Evolutionary conservation across 1,139 yeast genomes (phyloP), one percentile per base, ranked within the genome.

Genomic region (Debaryomyces fabryi): DNA sequence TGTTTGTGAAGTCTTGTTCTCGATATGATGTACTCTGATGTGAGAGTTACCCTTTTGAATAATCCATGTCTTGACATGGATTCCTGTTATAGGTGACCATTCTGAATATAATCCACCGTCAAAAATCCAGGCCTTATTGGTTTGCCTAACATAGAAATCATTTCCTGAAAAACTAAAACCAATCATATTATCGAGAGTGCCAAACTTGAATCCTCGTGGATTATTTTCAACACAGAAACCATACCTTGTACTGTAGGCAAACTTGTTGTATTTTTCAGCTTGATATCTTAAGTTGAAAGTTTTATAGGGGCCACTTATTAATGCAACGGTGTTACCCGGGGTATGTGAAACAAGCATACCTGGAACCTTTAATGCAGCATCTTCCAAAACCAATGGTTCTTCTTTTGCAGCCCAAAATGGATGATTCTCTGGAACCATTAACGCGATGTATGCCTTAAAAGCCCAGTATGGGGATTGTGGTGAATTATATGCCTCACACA

Each of bases 401-500:
- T 41, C 48, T 20, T 51, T 29, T 12, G 51, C n/a, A 8, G 46
- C 44, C 62, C 63, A 59, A 46, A 59, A 59, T 7, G 58, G 56
- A 43, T 63, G 68, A 29, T 27, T 8, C 37, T 46, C 52, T 1
- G 47, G 39, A 32, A 54, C 15, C 30, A 50, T 35, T 37, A 52
- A 46, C 21, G 63, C 60, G 41, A 59, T 49, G 44, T 61, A 62
- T 15, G 57, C 58, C 50, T 64, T 64, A 24, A 62, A 50, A 2
- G 63, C 58, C 68, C 69, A 64, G 43, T 64, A 64, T 8, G 69
- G 69, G 2, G 69, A 64, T 39, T 62, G 62, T 1, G 67, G 56
- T 0, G 68, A 64, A 46, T 64, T 65, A 47, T 65, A 65, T 7
- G 52, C 48, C 44, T 65, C 69, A 12, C 63, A 54, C 60, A 65